Conservation (phyloP, 306 rosid species). For the Ammopiptanthus mongolicus region DNA sequence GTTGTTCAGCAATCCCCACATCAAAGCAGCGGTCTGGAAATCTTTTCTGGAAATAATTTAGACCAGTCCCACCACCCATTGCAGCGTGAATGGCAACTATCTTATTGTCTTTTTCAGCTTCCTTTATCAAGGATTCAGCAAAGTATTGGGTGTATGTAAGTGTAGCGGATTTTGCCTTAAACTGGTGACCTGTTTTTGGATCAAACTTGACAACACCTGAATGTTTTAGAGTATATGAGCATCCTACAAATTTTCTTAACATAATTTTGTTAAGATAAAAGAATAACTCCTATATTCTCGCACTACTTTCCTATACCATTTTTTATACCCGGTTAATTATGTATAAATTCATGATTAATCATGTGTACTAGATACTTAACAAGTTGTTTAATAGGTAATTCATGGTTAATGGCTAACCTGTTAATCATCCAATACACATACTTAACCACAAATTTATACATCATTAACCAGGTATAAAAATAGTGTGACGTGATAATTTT, state of each 20-base stretch:
- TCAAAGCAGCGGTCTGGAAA: constrained; percentile 90
- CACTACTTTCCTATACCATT: too few species aligned
- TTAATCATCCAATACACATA: too few species aligned
- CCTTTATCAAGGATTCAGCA: constrained; percentile 79
- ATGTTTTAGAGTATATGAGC: constrained; percentile 3
- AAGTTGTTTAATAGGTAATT: too few species aligned
- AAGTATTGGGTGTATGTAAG: constrained; percentile 80
- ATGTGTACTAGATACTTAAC: too few species aligned
- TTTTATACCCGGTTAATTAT: too few species aligned
- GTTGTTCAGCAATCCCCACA: constrained; percentile 94
- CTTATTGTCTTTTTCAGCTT: constrained; percentile 71
- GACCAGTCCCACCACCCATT: constrained; percentile 96
- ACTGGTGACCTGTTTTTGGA: constrained; percentile 75
- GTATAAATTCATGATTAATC: too few species aligned
- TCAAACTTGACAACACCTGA: constrained; percentile 88
- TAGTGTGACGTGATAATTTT: too few species aligned
- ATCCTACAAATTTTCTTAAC: neutral
- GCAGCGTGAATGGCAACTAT: constrained; percentile 95
- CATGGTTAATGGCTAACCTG: too few species aligned
- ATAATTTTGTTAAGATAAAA: neutral
- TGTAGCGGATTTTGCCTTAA: constrained; percentile 58
- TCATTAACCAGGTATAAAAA: too few species aligned
- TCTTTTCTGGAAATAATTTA: constrained; percentile 76
- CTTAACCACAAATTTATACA: too few species aligned
- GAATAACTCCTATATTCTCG: too few species aligned